Base-by-base conservation (phyloP, 179 eudicot species). In the Spergularia azorica region DNA sequence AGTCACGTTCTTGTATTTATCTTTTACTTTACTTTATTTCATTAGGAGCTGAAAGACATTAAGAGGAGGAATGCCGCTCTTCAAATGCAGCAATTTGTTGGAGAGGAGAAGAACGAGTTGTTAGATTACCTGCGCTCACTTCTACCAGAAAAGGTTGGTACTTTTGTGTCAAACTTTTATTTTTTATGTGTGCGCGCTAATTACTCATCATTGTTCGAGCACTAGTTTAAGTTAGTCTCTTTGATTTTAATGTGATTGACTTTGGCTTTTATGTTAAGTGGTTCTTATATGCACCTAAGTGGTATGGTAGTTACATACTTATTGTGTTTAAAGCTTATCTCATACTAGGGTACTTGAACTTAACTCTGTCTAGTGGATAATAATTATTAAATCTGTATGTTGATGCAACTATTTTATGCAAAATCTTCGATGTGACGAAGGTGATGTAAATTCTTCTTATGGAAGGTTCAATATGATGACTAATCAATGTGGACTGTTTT, bases 1-100 rank as follows among this genome's bases (percentile, higher is more conserved):
- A 46, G 51, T 41, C 32, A 10, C 41, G 15, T 21, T 62, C 76
- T 71, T 48, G 32, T n/a, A 12, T 5, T 70, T 48, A 12, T 39
- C 10, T 59, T 16, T 9, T 21, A 50, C 9, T 62, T 61, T 16
- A 18, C 43, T 63, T 83, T 67, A 26, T 8, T 36, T 59, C 63
- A 68, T 39, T 54, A 94, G 98, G 97, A 94, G 79, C 87, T 94
- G 48, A 86, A 68, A 79, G 98, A 94, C 81, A 91, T 87, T 68
- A 94, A 92, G 87, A 88, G 97, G 82, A 94, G 92, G 84, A 90
- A 80, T 87, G 93, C 90, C 39, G 97, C 98, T 63, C 93, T 94
- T 76, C 97, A 94, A 80, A 94, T 94, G 97, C 97, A 94, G 82
- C 96, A 91, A 80, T 92, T 94, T 86, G 98, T 91, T 68, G 98